These are phyloP conservation scores for Scheffersomyces amazonensis DNA, from an alignment of 805 yeast genomes.

Conservation along the genomic window DNA sequence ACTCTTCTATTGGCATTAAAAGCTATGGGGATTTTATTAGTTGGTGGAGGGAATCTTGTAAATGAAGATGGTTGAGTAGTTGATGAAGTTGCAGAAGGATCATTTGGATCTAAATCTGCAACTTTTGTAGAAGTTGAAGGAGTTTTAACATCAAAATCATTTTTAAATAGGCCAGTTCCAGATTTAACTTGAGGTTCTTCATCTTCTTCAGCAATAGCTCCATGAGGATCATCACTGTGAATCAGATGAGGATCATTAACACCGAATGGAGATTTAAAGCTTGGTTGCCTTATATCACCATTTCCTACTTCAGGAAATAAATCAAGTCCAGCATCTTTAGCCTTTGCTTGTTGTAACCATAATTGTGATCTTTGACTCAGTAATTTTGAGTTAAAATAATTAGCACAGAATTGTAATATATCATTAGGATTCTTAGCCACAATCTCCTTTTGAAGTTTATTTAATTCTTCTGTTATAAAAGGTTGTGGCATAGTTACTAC, in stretches of 20 bases:
- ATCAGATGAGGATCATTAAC: slow-evolving; percentile 63
- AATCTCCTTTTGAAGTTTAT: slow-evolving; percentile 58
- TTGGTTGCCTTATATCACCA: slow-evolving; percentile 38
- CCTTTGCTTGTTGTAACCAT: slow-evolving; percentile 50
- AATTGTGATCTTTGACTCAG: slow-evolving; percentile 55
- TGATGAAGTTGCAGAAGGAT: slow-evolving; percentile 9
- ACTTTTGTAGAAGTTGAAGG: slow-evolving; percentile 7
- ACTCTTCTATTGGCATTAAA: slow-evolving; percentile 84
- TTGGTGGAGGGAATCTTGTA: slow-evolving; percentile 7
- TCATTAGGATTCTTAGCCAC: slow-evolving; percentile 57
- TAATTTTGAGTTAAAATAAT: slow-evolving; percentile 62
- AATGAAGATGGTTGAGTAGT: slow-evolving; percentile 6
- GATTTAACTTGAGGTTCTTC: slow-evolving; percentile 1
- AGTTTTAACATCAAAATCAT: slow-evolving; percentile 18
- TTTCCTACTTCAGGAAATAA: slow-evolving; percentile 40
- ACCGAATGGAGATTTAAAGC: slow-evolving; percentile 61
- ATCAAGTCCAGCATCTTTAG: slow-evolving; percentile 48
- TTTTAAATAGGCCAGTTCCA: slow-evolving; percentile 20
- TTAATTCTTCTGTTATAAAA: slow-evolving; percentile 47
- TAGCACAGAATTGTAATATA: slow-evolving; percentile 71
- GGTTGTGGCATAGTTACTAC: slow-evolving; percentile 3
- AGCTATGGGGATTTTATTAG: slow-evolving; percentile 45
- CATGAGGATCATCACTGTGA: slow-evolving; percentile 20
- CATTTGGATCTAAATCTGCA: slow-evolving; percentile 27
- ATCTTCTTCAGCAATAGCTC: neutral